phyloP scores from a whole-genome alignment of 2,329 filamentous ascomycete genomes.

The Fusarium mexicanum region DNA sequence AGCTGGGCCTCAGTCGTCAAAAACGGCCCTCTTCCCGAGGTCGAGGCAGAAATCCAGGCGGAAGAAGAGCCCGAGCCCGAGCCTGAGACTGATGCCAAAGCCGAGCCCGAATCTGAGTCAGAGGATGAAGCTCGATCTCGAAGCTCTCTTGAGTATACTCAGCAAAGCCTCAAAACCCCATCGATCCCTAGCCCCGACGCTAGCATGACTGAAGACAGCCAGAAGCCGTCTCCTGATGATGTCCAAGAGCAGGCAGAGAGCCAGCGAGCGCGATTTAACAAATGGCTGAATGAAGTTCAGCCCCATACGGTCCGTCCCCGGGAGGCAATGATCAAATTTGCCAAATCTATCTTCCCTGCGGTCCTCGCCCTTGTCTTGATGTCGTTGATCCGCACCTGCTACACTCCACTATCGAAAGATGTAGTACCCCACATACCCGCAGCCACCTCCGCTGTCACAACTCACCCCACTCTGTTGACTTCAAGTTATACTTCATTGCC shows the following conservation, averaged over 20 bases:
- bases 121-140: constrained; percentile 55
- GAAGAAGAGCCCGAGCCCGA: constrained; percentile 6
- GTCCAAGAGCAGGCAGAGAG: constrained; percentile 14
- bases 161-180: constrained; percentile 58
- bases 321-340: constrained; percentile 28
- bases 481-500: constrained; percentile 32
- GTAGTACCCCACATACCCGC: constrained; percentile 39
- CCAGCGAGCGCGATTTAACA: constrained; percentile 11
- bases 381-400: constrained; percentile 42
- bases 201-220: constrained; percentile 42
- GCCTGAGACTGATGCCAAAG: constrained; percentile 20
- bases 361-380: constrained; percentile 39
- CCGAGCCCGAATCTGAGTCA: constrained; percentile 48
- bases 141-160: constrained; percentile 59
- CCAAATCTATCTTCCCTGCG: constrained; percentile 38
- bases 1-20: constrained; percentile 31
- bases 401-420: constrained; percentile 36
- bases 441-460: constrained; percentile 38
- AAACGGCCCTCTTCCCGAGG: constrained; percentile 22
- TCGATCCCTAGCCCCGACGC: constrained; percentile 52
- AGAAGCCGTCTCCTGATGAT: constrained; percentile 6
- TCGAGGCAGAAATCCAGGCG: constrained; percentile 21
- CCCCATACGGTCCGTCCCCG: constrained; percentile 6
- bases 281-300: constrained; percentile 29
- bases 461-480: constrained; percentile 38